Evolutionary conservation across 257 asterid genomes (phyloP).

Genomic region (Solanum appendiculatum): DNA sequence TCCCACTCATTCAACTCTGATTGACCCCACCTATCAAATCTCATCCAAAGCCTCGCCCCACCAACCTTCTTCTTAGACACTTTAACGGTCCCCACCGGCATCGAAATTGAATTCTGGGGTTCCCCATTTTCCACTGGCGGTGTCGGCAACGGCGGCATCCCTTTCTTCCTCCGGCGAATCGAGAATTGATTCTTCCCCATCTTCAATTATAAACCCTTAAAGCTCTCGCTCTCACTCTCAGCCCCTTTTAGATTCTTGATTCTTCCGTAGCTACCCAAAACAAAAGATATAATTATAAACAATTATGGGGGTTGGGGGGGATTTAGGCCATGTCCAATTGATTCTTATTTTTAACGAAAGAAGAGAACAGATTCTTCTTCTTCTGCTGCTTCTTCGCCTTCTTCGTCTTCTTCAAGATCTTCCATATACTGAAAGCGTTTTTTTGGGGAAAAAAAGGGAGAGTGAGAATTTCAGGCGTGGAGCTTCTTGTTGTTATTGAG

Average conservation of each 20-base stretch:
- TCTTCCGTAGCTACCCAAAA: not conserved
- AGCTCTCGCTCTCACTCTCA: not conserved
- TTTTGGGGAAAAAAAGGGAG: not conserved
- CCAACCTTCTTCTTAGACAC: constrained; percentile 61
- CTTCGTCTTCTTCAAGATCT: not conserved
- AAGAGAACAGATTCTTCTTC: not conserved
- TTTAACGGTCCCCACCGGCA: constrained; percentile 15
- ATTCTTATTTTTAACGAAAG: not conserved
- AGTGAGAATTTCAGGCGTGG: not conserved
- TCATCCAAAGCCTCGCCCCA: constrained; percentile 88
- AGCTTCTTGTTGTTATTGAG: not conserved
- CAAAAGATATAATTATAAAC: not conserved
- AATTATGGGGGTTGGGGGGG: not conserved
- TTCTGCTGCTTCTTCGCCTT: not conserved
- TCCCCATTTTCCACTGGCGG: constrained; percentile 15
- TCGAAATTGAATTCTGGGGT: not conserved
- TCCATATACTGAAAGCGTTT: not conserved
- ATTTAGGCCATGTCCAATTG: not conserved
- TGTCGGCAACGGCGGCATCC: constrained; percentile 18
- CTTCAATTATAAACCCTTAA: not conserved
- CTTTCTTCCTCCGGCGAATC: constrained; percentile 56
- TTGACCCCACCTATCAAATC: constrained; percentile 77
- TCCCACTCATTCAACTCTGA: constrained; percentile 95
- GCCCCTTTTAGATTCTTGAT: not conserved
- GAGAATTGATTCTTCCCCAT: constrained; percentile 39